Conservation (phyloP, 169 alveolate genomes). For the Plasmodium yoelii region DNA sequence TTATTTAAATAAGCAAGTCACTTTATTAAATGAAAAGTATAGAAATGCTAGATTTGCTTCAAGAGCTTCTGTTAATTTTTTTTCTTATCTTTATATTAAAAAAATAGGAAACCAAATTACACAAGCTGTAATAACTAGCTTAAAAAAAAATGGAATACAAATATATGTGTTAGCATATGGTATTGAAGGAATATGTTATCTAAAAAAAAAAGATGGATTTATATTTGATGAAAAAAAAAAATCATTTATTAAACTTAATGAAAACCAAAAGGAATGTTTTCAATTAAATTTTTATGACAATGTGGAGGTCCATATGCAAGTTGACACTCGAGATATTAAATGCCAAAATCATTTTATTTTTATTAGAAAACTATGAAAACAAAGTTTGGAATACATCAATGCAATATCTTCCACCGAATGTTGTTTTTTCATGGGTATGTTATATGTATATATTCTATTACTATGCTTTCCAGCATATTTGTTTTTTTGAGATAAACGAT, state of each 20-base stretch:
- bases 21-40: slow-evolving; percentile 53
- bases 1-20: slow-evolving; percentile 38
- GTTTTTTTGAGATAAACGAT: no score
- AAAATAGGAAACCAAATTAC: slow-evolving; percentile 74
- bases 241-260: slow-evolving; percentile 27
- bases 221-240: slow-evolving; percentile 60
- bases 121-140: slow-evolving; percentile 51
- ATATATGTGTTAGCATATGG: slow-evolving; percentile 28
- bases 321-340: slow-evolving; percentile 48
- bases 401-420: no score
- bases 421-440: no score
- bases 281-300: slow-evolving; percentile 59
- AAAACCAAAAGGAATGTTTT: slow-evolving; percentile 29
- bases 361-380: slow-evolving; percentile 23
- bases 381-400: not conserved
- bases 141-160: slow-evolving; percentile 72
- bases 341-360: slow-evolving; percentile 71
- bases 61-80: slow-evolving; percentile 75
- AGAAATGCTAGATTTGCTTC: slow-evolving; percentile 76
- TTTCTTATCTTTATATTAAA: slow-evolving; percentile 71
- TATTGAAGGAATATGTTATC: slow-evolving; percentile 65
- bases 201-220: slow-evolving; percentile 70
- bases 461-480: no score
- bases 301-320: slow-evolving; percentile 70
- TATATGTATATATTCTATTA: no score